Evolutionary conservation across 164 flowering plant genomes (phyloP).

Genomic region (Umbilicus rupestris): DNA sequence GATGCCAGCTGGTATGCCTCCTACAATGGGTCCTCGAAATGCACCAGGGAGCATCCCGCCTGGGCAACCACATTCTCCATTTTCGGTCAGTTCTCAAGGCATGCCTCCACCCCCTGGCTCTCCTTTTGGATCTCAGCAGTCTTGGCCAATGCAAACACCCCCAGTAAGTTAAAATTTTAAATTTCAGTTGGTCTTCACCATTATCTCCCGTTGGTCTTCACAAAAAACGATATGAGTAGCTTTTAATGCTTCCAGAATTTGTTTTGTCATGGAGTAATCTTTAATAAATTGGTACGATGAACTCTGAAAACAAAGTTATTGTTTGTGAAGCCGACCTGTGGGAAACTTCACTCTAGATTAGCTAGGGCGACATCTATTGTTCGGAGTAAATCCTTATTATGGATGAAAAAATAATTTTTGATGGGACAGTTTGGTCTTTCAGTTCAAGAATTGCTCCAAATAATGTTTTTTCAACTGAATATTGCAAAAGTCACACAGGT

Average conservation of each 20-base stretch:
- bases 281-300: background rate
- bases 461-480: too few species aligned
- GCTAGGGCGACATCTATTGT: background rate
- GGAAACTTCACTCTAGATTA: background rate
- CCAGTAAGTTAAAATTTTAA: constrained; percentile 15
- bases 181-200: constrained; percentile 17
- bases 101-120: constrained; percentile 30
- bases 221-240: background rate
- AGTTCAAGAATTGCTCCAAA: background rate
- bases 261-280: background rate
- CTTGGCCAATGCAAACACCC: constrained; percentile 15
- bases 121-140: constrained; percentile 9
- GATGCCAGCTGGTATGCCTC: constrained; percentile 17
- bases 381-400: background rate
- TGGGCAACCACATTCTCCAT: constrained; percentile 20
- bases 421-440: background rate
- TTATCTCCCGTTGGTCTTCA: background rate
- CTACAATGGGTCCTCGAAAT: constrained; percentile 18
- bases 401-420: background rate
- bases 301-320: background rate
- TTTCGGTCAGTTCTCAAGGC: constrained; percentile 17
- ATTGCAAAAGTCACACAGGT: too few species aligned
- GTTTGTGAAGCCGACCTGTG: background rate
- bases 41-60: constrained; percentile 15
- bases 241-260: background rate